Conservation (phyloP, 192 early-diverging fungal genomes). For the Linnemannia exigua region DNA sequence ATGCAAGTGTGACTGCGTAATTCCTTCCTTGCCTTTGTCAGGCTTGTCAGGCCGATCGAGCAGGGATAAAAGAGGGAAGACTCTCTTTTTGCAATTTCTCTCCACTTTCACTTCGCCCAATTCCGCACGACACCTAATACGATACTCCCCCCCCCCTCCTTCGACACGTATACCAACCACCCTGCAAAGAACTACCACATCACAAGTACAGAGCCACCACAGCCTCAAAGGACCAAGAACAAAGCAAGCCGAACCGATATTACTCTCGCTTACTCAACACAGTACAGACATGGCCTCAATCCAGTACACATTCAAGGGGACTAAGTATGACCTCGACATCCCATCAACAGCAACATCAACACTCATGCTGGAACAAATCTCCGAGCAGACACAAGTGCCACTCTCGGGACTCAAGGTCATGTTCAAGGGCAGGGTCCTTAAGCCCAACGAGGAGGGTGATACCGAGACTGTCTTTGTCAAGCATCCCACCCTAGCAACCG, state of each 20-base stretch:
- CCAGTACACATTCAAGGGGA: slow-evolving; percentile 48
- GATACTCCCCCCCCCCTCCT: not conserved
- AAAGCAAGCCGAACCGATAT: too few species aligned
- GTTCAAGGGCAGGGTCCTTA: slow-evolving; percentile 38
- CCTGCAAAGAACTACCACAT: not conserved
- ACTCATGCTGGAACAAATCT: slow-evolving; percentile 17
- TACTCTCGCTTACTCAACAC: not conserved
- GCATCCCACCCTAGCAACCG: slow-evolving; percentile 14
- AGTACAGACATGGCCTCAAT: slow-evolving; percentile 22
- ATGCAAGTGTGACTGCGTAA: not conserved
- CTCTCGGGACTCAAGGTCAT: slow-evolving; percentile 35
- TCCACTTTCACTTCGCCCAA: not conserved
- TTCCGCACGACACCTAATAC: not conserved
- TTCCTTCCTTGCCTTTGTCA: not conserved
- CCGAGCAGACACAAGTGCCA: slow-evolving; percentile 26
- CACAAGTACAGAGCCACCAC: too few species aligned
- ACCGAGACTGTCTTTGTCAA: slow-evolving; percentile 11
- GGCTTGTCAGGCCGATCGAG: not conserved
- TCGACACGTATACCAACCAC: not conserved
- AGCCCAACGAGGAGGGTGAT: not conserved
- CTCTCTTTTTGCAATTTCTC: not conserved
- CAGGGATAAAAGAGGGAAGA: not conserved
- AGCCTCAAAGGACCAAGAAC: too few species aligned
- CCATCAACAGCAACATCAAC: not conserved
- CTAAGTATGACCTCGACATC: slow-evolving; percentile 14